phyloP scores from a whole-genome alignment of 495 filamentous ascomycete species.

The Pyrenopolyporus hunteri region DNA sequence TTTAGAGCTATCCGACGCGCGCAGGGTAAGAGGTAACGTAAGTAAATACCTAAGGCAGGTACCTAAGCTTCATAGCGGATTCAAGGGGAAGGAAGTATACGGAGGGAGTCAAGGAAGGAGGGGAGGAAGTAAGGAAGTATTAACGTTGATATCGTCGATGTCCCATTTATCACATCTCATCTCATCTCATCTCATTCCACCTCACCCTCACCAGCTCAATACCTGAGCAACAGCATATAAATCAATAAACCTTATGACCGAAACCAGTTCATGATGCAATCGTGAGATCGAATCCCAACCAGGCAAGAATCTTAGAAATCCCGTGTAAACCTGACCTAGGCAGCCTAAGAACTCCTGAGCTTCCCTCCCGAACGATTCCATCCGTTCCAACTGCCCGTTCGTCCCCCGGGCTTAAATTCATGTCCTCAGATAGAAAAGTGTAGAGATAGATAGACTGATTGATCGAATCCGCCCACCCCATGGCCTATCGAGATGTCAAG shows the following conservation, averaged over 20 bases:
- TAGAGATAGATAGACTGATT: conserved; percentile 4
- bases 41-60: too few species aligned
- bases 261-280: conserved; percentile 11
- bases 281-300: conserved; percentile 7
- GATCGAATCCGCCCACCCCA: too few species aligned
- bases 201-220: too few species aligned
- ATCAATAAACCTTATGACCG: background rate
- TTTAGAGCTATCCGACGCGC: background rate
- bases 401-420: background rate
- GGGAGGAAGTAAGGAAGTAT: too few species aligned
- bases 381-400: background rate
- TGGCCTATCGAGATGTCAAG: background rate
- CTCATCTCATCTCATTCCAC: too few species aligned
- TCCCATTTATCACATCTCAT: too few species aligned
- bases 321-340: conserved; percentile 8
- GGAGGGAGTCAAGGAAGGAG: too few species aligned
- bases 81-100: too few species aligned
- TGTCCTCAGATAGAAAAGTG: background rate
- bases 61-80: too few species aligned
- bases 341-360: conserved; percentile 24
- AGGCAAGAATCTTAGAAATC: background rate
- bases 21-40: background rate
- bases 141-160: too few species aligned
- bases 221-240: too few species aligned
- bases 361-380: background rate